Evolutionary conservation across 2,329 filamentous ascomycete species (phyloP), one percentile per base, ranked within the genome.

Genomic region (Microdochium bolleyi): DNA sequence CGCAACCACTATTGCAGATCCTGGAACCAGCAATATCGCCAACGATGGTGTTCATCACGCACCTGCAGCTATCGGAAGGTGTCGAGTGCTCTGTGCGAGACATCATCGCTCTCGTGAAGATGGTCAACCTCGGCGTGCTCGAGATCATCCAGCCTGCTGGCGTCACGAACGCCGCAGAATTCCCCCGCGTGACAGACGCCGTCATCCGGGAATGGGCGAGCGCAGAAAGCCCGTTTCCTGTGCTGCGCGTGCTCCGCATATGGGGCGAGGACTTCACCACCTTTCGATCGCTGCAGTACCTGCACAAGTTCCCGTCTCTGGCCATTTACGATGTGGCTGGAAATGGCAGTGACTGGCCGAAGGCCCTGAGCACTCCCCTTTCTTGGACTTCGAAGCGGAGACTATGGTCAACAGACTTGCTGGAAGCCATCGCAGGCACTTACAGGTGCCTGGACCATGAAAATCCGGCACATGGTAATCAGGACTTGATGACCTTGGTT

Each of bases 121-220:
- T 79, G 56, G 68, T 64, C 25, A 79, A 78, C 50, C 69, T 79
- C 3, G 75, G 70, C 9, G 67, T 74, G 2, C 67, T 79, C 13
- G 74, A 78, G 59, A 66, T 79, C 22, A 64, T 76, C 14, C 68
- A 75, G 54, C 70, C 70, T 1, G 56, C 60, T 1, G 65, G 68
- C 25, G 24, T 41, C 13, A 58, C 62, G 37, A 48, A 62, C 22
- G 52, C 55, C 3, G 54, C 55, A 24, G 51, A 55, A 24, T 72
- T 72, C 30, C 71, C 71, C 7, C 62, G 64, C 2, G 58, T 78
- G 5, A 74, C 58, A 38, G 76, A 80, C 56, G 66, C 73, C 7
- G 64, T 80, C 2, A 52, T 80, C 21, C 67, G 70, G 32, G 71
- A 70, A 22, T 80, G 76, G 75, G 67, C 70, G 1, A 66, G 70